Evolutionary conservation across 2,329 filamentous ascomycete genomes (phyloP).

Genomic region (Diplodia sapinea): DNA sequence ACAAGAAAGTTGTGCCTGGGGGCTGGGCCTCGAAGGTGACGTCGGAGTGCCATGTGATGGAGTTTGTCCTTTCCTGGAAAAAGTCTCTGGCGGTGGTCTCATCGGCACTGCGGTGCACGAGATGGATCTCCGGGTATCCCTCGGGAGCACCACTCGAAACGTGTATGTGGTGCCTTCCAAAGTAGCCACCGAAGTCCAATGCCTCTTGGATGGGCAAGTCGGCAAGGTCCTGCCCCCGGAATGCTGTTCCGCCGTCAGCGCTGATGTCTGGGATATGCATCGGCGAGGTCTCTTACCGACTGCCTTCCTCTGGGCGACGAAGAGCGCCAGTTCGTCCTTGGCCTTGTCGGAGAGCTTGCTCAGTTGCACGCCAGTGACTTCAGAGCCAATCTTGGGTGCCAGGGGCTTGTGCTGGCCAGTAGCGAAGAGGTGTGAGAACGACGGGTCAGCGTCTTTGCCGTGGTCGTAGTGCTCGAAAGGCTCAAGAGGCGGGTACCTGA

Average conservation of each 20-base stretch:
- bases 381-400: constrained; percentile 75
- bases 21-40: constrained; percentile 88
- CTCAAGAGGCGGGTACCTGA: constrained; percentile 66
- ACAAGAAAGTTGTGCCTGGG: constrained; percentile 87
- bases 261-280: neutral
- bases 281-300: constrained; percentile 56
- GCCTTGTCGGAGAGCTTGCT: constrained; percentile 70
- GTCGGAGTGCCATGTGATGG: constrained; percentile 87
- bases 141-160: constrained; percentile 77
- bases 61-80: constrained; percentile 74
- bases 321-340: constrained; percentile 77
- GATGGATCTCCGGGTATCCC: constrained; percentile 75
- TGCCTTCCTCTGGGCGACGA: constrained; percentile 78
- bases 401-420: constrained; percentile 63
- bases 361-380: constrained; percentile 73
- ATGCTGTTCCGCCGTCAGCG: constrained; percentile 53
- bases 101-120: constrained; percentile 74
- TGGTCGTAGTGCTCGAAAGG: constrained; percentile 77
- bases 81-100: constrained; percentile 67
- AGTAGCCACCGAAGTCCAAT: constrained; percentile 73
- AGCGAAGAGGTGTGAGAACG: constrained; percentile 70
- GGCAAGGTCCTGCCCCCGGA: constrained; percentile 72
- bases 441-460: constrained; percentile 73
- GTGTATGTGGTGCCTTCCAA: constrained; percentile 82
- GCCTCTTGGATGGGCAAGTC: constrained; percentile 72